Conservation (phyloP, 305 asterid species). For the Solanum hybrid region DNA sequence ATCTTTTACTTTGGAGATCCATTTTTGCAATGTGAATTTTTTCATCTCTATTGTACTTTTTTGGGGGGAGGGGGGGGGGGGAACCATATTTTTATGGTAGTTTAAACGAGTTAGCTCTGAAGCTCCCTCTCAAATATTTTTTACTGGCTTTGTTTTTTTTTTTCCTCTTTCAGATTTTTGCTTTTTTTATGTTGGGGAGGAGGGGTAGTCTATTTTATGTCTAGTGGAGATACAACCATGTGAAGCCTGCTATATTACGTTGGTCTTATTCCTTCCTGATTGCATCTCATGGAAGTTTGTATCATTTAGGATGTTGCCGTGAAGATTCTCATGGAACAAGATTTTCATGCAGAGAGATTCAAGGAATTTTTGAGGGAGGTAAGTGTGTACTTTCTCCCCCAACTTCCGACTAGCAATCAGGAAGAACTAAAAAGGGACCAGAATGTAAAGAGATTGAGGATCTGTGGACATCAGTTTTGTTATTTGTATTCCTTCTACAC, state of each 20-base stretch:
- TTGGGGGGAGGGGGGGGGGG: background rate
- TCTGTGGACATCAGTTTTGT: background rate
- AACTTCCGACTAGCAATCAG: background rate
- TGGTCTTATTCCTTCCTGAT: background rate
- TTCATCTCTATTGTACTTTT: background rate
- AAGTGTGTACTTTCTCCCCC: background rate
- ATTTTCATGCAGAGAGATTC: constrained; percentile 60
- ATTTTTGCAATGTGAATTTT: background rate
- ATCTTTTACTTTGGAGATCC: background rate
- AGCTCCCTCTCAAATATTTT: background rate
- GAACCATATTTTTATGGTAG: background rate
- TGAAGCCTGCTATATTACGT: background rate
- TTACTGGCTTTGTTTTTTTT: background rate
- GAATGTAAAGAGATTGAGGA: background rate
- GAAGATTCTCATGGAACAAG: constrained; percentile 98
- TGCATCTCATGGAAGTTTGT: background rate
- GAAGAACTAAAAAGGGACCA: background rate
- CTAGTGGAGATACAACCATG: background rate
- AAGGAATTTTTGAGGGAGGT: constrained; percentile 91
- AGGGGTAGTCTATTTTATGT: background rate
- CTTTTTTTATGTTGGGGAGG: background rate
- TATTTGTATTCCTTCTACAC: background rate
- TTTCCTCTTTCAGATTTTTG: background rate
- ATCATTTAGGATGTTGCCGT: constrained; percentile 88
- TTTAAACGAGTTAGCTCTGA: background rate